Conservation (phyloP, 345 rosid genomes). For the Streptanthus diversifolius region DNA sequence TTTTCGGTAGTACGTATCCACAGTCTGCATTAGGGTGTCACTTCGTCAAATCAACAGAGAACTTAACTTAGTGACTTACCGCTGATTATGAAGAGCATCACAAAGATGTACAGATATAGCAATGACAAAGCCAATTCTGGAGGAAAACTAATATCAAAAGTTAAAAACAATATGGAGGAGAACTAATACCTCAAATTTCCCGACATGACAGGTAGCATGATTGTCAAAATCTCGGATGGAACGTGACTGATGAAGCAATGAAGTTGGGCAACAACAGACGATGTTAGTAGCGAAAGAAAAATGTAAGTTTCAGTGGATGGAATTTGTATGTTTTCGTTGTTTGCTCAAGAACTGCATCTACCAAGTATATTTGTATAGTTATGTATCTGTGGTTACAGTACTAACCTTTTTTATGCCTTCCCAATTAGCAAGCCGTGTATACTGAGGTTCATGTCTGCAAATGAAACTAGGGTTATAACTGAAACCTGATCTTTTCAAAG, state of each 20-base stretch:
- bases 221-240: conserved; percentile 82
- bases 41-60: conserved; percentile 1
- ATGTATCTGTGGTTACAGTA: conserved; percentile 4
- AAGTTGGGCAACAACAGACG: conserved; percentile 6
- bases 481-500: conserved; percentile 4
- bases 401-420: conserved; percentile 86
- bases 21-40: conserved; percentile 50
- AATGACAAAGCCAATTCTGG: conserved; percentile 13
- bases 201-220: conserved; percentile 76
- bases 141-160: background rate
- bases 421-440: conserved; percentile 88
- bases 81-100: background rate
- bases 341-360: background rate
- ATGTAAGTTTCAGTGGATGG: background rate
- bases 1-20: conserved; percentile 74
- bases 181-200: conserved; percentile 72
- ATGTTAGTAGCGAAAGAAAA: conserved; percentile 5
- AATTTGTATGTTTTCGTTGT: background rate
- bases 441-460: conserved; percentile 85
- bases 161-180: background rate
- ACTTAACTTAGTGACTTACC: background rate
- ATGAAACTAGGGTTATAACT: conserved; percentile 19
- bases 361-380: background rate
- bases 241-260: conserved; percentile 53
- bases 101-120: background rate